Base-by-base conservation (phyloP, 768 basidiomycete species). In the Termitomyces sp. region DNA sequence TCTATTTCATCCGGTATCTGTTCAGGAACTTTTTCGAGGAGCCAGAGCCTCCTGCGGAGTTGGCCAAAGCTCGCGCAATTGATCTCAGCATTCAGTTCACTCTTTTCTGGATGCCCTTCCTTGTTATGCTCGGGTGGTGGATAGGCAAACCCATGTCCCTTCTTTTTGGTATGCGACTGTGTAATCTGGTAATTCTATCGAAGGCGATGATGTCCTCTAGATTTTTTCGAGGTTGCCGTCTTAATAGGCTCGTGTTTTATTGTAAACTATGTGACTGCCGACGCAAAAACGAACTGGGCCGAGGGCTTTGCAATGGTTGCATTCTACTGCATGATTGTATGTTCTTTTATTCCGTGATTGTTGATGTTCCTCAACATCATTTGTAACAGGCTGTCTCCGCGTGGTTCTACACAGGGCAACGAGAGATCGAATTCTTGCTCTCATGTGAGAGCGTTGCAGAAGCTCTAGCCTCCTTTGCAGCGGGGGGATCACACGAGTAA, bases 211-310 rank as follows among this genome's bases (percentile, higher is more conserved):
- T 30, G 24, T 14, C n/a, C 55, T 2, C 8, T 59, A 89, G 88
- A 90, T 69, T 71, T 86, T 52, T 88, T 86, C 62, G 87, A 90
- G 66, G 80, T 91, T 3, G 82, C 84, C 0, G 61, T 86, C 22
- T 71, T 90, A 34, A 67, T 91, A 4, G 87, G 83, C 1, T 77
- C 87, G 2, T 86, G 84, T 65, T 89, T 91, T 74, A 72, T 91
- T 48, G 89, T 91, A 53, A 91, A 91, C 70, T 89, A 88, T 65
- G 85, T 91, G 52, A 89, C 88, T 13, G 86, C 87, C 0, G 89
- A 91, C 66, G 74, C 83, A 14, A 89, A 91, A 70, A 90, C 89
- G 4, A 91, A 91, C 64, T 91, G 88, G 87, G 83, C 80, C 1
- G 88, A 90, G 72, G 87, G 89, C 16, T 75, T 78, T 44, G 79